phyloP scores from a whole-genome alignment of 441 rosid species.

The Hypseocharis bilobata region DNA sequence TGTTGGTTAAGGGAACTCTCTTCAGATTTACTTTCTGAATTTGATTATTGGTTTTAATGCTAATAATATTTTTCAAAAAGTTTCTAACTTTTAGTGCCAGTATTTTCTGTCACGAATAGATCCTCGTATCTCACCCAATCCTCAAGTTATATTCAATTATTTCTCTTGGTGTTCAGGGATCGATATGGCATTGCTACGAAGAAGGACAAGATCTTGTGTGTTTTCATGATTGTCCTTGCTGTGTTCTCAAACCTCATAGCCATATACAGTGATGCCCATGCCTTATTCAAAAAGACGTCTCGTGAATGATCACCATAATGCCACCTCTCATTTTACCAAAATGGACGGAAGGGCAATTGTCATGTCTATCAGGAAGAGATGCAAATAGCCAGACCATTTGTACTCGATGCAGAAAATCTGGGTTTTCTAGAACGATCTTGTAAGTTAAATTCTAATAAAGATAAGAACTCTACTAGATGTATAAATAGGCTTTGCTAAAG shows the following conservation, averaged over 20 bases:
- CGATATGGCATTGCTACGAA: constrained; percentile 53
- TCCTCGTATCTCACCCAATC: background rate
- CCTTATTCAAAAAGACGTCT: constrained; percentile 48
- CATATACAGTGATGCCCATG: constrained; percentile 63
- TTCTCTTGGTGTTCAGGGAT: constrained; percentile 41
- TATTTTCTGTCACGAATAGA: background rate
- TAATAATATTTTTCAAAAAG: too few relatives aligned
- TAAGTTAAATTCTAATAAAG: too few relatives aligned
- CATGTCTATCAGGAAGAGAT: background rate
- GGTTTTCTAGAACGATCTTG: too few relatives aligned
- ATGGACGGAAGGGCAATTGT: background rate
- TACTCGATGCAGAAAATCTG: too few relatives aligned
- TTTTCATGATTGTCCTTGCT: constrained; percentile 63
- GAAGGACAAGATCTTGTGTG: constrained; percentile 46
- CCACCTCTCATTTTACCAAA: too few relatives aligned
- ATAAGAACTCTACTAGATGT: too few relatives aligned
- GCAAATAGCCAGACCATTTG: background rate
- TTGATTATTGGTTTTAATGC: background rate
- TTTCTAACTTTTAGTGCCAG: background rate
- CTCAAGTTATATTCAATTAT: background rate
- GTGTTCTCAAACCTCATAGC: constrained; percentile 66
- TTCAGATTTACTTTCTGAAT: background rate
- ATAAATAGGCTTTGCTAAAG: too few relatives aligned
- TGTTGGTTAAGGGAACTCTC: too few relatives aligned
- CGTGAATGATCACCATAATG: constrained; percentile 22